Evolutionary conservation across 148 eudicot species (phyloP).

Genomic region (Salicornia ramosissima): DNA sequence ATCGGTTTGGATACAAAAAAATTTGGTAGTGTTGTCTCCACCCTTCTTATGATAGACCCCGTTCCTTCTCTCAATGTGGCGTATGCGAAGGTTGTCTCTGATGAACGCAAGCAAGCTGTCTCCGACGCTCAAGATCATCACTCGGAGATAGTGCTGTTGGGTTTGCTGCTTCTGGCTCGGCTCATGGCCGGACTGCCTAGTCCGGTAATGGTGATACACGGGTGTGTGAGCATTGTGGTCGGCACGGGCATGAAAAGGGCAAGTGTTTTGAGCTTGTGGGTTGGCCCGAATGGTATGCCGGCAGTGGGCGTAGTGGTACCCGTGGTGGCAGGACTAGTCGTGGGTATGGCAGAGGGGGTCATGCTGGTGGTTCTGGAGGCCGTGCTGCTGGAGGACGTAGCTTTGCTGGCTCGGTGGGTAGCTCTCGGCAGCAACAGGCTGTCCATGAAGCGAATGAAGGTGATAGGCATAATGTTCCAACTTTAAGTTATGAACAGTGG

Average conservation of each 20-base stretch:
- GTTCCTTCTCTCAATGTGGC: neutral
- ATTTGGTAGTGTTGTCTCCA: neutral
- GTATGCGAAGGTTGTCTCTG: neutral
- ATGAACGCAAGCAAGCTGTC: neutral
- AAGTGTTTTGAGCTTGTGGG: neutral
- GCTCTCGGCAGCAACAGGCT: too few relatives aligned
- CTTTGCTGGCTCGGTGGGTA: too few relatives aligned
- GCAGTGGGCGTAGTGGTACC: neutral
- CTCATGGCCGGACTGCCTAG: neutral
- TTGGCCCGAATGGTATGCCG: neutral
- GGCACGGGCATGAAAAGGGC: neutral
- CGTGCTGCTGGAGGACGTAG: neutral
- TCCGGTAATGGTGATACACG: neutral
- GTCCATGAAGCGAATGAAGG: too few relatives aligned
- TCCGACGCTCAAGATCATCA: neutral
- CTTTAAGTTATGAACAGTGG: neutral
- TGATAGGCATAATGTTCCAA: neutral
- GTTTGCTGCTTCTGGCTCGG: neutral
- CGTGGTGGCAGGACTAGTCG: neutral
- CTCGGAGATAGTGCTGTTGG: neutral
- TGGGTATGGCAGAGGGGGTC: neutral
- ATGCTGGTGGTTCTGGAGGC: neutral
- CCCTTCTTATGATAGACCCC: neutral
- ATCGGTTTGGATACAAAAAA: neutral
- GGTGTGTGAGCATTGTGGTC: too few relatives aligned